Evolutionary conservation across 1,284 basidiomycete genomes (phyloP), one percentile per base, ranked within the genome.

Genomic region (Trametes pubescens): DNA sequence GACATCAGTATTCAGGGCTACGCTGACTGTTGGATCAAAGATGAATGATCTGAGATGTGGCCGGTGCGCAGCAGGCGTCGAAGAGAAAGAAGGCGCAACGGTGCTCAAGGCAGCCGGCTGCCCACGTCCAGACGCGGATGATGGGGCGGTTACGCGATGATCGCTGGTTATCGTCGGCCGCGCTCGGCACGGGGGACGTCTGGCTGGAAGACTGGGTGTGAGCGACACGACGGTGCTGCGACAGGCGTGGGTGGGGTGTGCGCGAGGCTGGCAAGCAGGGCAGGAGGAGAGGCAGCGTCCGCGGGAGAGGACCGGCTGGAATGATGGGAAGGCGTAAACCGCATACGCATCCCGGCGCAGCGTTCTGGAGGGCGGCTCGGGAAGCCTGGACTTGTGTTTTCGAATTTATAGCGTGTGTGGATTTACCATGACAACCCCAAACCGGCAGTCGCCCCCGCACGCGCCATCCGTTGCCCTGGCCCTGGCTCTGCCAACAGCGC

Each of bases 71-170:
- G 60, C 53, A 59, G 57, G 57, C 14, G 37, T 40, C n/a, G 47
- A 40, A 44, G 49, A 34, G 32, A 16, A 51, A n/a, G 44, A 44
- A 18, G 21, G 44, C 44, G 44, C 44, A 26, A 26, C 44, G 24
- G 44, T 43, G 40, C 40, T 43, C 40, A 43, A 43, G 40, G 40
- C 40, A 43, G 40, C 40, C 40, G 40, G 40, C 16, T 18, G 40
- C 29, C 29, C 29, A 40, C 43, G 32, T 29, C 47, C 16, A 24
- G 46, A 38, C 46, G 54, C 47, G 26, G 18, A 14, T 65, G 59
- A 65, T 65, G 64, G 43, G 34, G n/a, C 10, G 58, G 29, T 21
- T 8, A 52, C 48, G 56, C 60, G 64, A 65, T 65, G 60, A 65
- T 65, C 64, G 64, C 51, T 24, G 40, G 21, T 21, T n/a, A 14